Evolutionary conservation across 2,329 filamentous ascomycete genomes (phyloP).

Genomic region (Anisogramma anomala): DNA sequence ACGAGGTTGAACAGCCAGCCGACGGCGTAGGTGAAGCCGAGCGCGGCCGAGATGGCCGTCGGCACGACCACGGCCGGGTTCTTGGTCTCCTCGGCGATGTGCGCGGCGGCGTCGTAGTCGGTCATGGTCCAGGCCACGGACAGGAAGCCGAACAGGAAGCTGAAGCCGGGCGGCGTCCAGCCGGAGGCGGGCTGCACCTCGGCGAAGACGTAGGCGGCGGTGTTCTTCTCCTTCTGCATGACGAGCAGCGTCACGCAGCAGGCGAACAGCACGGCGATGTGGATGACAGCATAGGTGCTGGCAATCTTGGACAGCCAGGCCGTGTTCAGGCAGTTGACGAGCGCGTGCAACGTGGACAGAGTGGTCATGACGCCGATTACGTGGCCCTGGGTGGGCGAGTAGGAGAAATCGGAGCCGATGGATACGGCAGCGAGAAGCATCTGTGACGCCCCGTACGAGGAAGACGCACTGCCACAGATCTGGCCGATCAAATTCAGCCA

Average conservation of each 20-base stretch:
- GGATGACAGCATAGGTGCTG: slow-evolving; percentile 42
- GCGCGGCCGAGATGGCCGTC: slow-evolving; percentile 42
- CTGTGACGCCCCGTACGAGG: slow-evolving; percentile 41
- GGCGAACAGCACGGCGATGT: slow-evolving; percentile 35
- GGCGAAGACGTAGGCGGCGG: slow-evolving; percentile 41
- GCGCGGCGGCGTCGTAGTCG: slow-evolving; percentile 15
- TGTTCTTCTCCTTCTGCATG: slow-evolving; percentile 36
- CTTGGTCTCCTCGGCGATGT: slow-evolving; percentile 37
- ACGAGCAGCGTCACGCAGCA: slow-evolving; percentile 38
- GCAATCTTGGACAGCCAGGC: slow-evolving; percentile 47
- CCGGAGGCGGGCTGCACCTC: slow-evolving; percentile 35
- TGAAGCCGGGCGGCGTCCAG: slow-evolving; percentile 40
- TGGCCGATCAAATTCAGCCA: slow-evolving; percentile 40
- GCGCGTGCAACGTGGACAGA: slow-evolving; percentile 35
- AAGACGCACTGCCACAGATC: slow-evolving; percentile 39
- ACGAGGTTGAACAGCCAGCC: slow-evolving; percentile 49
- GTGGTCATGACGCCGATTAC: slow-evolving; percentile 42
- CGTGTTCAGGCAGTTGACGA: slow-evolving; percentile 41
- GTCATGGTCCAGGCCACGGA: slow-evolving; percentile 39
- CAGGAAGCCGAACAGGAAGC: slow-evolving; percentile 44
- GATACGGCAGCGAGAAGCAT: slow-evolving; percentile 41
- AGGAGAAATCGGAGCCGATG: slow-evolving; percentile 33
- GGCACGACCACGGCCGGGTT: slow-evolving; percentile 28
- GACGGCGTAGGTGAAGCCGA: slow-evolving; percentile 42
- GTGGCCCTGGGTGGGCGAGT: slow-evolving; percentile 30